Conservation (phyloP, 2,329 filamentous ascomycete species). For the Alternaria dauci region DNA sequence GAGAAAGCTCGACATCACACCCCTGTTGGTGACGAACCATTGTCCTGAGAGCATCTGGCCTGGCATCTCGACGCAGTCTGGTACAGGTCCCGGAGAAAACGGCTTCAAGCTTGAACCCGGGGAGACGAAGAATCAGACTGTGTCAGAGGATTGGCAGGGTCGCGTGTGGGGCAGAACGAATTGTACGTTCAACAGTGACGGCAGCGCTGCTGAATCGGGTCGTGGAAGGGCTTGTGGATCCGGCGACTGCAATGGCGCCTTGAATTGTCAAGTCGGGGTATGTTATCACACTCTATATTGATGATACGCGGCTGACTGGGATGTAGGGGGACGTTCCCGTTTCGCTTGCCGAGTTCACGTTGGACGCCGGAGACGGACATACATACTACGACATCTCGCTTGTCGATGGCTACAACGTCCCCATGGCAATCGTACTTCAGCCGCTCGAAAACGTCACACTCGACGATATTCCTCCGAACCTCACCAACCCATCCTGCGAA, state of each 20-base stretch:
- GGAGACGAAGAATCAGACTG: slow-evolving; percentile 67
- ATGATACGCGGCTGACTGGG: slow-evolving; percentile 15
- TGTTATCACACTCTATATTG: slow-evolving; percentile 41
- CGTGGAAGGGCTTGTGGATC: slow-evolving; percentile 71
- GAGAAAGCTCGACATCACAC: slow-evolving; percentile 52
- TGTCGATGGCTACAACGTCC: slow-evolving; percentile 85
- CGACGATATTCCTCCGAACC: slow-evolving; percentile 72
- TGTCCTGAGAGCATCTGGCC: slow-evolving; percentile 79
- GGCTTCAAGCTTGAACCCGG: slow-evolving; percentile 74
- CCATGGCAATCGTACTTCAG: slow-evolving; percentile 65
- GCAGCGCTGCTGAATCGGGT: slow-evolving; percentile 60
- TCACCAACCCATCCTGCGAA: slow-evolving; percentile 80
- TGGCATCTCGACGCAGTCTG: slow-evolving; percentile 75
- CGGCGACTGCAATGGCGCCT: slow-evolving; percentile 76
- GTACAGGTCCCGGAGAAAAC: slow-evolving; percentile 70
- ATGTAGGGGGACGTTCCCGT: slow-evolving; percentile 74
- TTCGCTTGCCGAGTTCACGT: slow-evolving; percentile 82
- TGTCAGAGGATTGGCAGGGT: slow-evolving; percentile 79
- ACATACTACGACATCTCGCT: slow-evolving; percentile 87
- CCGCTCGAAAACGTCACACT: slow-evolving; percentile 67
- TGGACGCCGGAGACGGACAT: slow-evolving; percentile 72
- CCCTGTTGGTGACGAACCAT: slow-evolving; percentile 74
- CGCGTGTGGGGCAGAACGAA: slow-evolving; percentile 86
- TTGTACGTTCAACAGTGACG: slow-evolving; percentile 75
- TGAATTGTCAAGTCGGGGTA: slow-evolving; percentile 75